phyloP scores from a whole-genome alignment of 768 basidiomycete genomes.

The Termitomyces sp. region DNA sequence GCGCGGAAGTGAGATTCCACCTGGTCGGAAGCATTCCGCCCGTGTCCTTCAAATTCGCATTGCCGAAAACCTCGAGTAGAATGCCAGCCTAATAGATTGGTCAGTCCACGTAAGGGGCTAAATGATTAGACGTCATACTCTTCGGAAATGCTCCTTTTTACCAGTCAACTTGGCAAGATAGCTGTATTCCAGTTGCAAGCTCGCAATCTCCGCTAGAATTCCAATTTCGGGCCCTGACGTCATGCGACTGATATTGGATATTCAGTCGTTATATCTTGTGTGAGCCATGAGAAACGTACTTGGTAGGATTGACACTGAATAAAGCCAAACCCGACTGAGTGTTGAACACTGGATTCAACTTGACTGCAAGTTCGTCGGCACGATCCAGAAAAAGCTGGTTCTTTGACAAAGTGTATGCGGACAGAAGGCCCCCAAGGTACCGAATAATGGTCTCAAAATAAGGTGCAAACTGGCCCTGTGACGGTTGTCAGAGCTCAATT shows the following conservation, averaged over 20 bases:
- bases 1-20: constrained; percentile 48
- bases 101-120: neutral
- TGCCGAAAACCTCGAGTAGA: constrained; percentile 41
- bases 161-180: constrained; percentile 79
- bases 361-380: constrained; percentile 75
- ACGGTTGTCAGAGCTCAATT: neutral
- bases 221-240: constrained; percentile 30
- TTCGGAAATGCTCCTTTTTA: constrained; percentile 53
- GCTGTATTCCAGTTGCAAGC: constrained; percentile 77
- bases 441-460: constrained; percentile 89
- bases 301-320: constrained; percentile 62
- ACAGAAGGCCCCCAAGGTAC: constrained; percentile 83
- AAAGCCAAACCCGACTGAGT: constrained; percentile 65
- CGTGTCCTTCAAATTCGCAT: constrained; percentile 36
- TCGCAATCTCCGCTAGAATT: constrained; percentile 75
- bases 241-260: constrained; percentile 20
- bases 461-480: constrained; percentile 31
- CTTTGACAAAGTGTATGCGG: constrained; percentile 71
- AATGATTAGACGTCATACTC: constrained; percentile 29
- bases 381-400: constrained; percentile 56
- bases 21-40: constrained; percentile 60
- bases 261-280: neutral
- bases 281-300: constrained; percentile 27
- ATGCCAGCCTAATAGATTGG: constrained; percentile 32
- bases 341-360: constrained; percentile 67